Conservation (phyloP, 2,329 filamentous ascomycete genomes). For the Ciborinia camelliae region DNA sequence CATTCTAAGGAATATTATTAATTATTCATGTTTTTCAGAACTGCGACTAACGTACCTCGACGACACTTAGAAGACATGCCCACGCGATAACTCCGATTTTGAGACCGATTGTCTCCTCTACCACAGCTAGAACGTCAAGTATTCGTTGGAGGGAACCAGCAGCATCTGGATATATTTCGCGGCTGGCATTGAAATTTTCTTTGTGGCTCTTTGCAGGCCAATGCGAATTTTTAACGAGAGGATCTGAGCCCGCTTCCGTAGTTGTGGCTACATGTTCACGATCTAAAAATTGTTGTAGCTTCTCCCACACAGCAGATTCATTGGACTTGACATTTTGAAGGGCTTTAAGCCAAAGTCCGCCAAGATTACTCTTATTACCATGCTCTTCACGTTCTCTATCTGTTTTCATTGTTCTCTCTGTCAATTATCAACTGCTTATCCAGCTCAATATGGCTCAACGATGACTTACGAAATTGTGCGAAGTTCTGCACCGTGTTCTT, state of each 20-base stretch:
- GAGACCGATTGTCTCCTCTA: conserved; percentile 18
- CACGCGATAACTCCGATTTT: conserved; percentile 15
- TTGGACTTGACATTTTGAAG: neutral
- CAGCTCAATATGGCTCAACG: too few relatives aligned
- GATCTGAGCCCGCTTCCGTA: neutral
- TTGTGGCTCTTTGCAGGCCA: neutral
- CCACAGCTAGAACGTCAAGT: conserved; percentile 12
- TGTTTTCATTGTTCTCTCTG: too few relatives aligned
- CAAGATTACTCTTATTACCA: neutral
- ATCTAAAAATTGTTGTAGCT: neutral
- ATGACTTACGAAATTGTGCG: too few relatives aligned
- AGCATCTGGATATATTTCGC: neutral
- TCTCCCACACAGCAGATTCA: too few relatives aligned
- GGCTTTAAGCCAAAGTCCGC: neutral
- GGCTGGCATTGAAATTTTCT: neutral
- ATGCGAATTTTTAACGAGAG: neutral
- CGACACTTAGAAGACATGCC: conserved; percentile 8
- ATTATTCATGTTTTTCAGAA: neutral
- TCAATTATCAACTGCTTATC: too few relatives aligned
- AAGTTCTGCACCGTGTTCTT: too few relatives aligned
- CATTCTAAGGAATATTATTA: neutral
- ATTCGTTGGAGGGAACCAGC: neutral
- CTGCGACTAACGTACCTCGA: neutral
- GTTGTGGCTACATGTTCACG: neutral
- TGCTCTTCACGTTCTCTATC: too few relatives aligned